Base-by-base conservation (phyloP, 305 asterid genomes). In the Rubia peregrina region DNA sequence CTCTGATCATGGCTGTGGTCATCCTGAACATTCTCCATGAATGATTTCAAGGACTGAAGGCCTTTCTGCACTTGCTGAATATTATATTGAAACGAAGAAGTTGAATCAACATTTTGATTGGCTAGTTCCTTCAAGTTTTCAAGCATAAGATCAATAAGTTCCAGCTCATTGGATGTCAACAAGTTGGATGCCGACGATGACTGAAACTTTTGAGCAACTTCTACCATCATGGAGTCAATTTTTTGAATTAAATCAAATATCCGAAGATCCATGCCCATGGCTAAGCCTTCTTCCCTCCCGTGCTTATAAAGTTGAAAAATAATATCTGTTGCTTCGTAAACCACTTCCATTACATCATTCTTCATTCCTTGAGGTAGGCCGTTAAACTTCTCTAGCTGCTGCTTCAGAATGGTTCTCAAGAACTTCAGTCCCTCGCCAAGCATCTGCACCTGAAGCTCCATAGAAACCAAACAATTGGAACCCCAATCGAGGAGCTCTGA, bases 391-490 rank as follows among this genome's bases (percentile, higher is more conserved):
- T 59, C 64, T 51, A 51, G 57, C 57, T 51, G 57, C 17, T 59
- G 64, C 64, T 59, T 59, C 17, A 59, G 64, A 59, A 59, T 21
- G 64, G 64, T 59, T 59, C 64, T 59, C 64, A 59, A 11, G 40
- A 57, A 59, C 17, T 59, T 59, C 13, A 59, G 64, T 26, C 64
- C 40, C 64, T 59, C 64, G 10, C 38, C 64, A 5, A 59, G 64
- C 38, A 59, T 59, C 64, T 59, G 64, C 64, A 59, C 22, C 22
- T 59, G 64, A 59, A 59, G 64, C 64, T 59, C 64, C 64, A 59
- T 59, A 19, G 38, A 19, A 59, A 59, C 33, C 64, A 59, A 22
- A 59, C 4, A 11, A 59, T 19, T 10, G 9, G 40, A 10, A 11
- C 38, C 64, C 64, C 36, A 59, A 59, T 59, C 64, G 8, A 59